These are phyloP conservation scores for Capillidium heterosporum DNA, from an alignment of 371 early-diverging fungal genomes.

Conservation along the genomic window DNA sequence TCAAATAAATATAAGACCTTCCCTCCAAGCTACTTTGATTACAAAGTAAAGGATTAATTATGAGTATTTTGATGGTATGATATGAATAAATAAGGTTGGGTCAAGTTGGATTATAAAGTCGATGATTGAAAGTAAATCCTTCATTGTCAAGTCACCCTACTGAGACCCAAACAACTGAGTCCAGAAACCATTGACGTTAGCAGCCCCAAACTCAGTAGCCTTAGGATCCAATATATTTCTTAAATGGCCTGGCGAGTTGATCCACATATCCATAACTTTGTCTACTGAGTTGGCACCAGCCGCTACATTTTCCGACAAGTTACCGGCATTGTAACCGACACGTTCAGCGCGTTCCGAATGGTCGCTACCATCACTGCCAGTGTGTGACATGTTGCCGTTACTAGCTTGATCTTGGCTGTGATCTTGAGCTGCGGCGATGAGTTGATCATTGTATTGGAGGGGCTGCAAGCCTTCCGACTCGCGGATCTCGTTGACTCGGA, in stretches of 20 bases:
- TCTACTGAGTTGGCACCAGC: slow-evolving; percentile 10
- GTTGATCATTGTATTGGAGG: background rate
- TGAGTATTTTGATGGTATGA: no score
- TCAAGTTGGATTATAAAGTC: no score
- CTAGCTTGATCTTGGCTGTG: slow-evolving; percentile 15
- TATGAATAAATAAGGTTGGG: no score
- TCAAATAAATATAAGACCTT: no score
- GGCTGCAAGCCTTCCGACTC: background rate
- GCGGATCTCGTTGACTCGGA: background rate
- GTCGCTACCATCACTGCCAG: slow-evolving; percentile 8
- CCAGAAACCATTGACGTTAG: background rate
- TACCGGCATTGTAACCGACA: slow-evolving; percentile 10
- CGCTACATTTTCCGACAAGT: slow-evolving; percentile 23
- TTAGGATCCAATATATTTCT: slow-evolving; percentile 8
- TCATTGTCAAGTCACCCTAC: no score
- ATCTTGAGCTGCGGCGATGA: slow-evolving; percentile 8
- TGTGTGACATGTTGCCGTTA: slow-evolving; percentile 13
- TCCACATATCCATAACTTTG: slow-evolving; percentile 14
- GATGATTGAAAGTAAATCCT: no score
- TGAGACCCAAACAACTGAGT: background rate
- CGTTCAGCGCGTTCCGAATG: slow-evolving; percentile 7
- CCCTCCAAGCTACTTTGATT: no score
- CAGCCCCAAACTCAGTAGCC: background rate
- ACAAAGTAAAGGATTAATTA: no score
- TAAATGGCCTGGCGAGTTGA: slow-evolving; percentile 9